Evolutionary conservation across 495 filamentous ascomycete species (phyloP), one percentile per base, ranked within the genome.

Genomic region (Talaromyces thailandensis): DNA sequence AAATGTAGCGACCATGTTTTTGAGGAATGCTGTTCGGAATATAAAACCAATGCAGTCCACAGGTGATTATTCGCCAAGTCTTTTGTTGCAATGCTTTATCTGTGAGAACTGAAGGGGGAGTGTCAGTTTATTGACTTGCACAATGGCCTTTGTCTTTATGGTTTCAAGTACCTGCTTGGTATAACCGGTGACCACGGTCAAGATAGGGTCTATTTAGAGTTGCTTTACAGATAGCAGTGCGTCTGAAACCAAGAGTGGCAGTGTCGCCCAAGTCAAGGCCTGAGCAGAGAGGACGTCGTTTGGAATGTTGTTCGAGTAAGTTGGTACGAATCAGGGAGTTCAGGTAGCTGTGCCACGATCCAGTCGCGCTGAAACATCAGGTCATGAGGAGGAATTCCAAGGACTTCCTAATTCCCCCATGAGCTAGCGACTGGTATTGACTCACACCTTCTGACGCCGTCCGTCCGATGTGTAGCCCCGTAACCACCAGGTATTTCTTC

Each of bases 1-100:
- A 66, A 78, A 81, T 51, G 80, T 80, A 55, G 75, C 78, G 63
- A 81, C 80, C 80, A 83, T 82, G 45, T 16, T 61, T 50, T 50
- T 32, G 11, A 51, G 43, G 59, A 61, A 61, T 61, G 59, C 25
- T 48, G 37, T 12, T 3, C 25, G 26, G 59, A 35, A 57, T 11
- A 57, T 31, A 7, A 2, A 18, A 6, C 57, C 1, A 21, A 59
- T 9, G 12, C 56, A 43, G 31, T 7, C 8, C 32, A 14, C 32
- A 59, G 48, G 37, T 59, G 57, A 28, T 26, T 53, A 53, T 3
- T 16, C 7, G 26, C 21, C 9, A 4, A 6, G 24, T 25, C 35
- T 53, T 14, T 16, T 53, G 11, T 26, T 53, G n/a, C 50, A 28
- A 25, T 53, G 3, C 50, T 28, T 53, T 53, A 21, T 48, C 2